Evolutionary conservation across 23 red algal genomes (phyloP).

Genomic region (Gracilaria domingensis): DNA sequence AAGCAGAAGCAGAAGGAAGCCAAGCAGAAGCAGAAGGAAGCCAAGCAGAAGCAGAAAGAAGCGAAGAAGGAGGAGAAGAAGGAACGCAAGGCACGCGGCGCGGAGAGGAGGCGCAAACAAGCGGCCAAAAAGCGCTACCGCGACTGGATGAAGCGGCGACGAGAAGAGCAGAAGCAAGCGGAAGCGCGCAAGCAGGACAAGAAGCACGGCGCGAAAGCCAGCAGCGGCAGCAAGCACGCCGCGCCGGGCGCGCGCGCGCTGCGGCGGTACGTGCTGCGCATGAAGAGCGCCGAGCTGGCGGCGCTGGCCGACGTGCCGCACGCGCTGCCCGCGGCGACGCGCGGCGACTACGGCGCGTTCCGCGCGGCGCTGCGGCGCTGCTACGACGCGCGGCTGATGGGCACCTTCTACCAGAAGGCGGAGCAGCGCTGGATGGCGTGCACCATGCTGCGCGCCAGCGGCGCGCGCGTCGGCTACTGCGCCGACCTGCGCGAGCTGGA

Average conservation of each 20-base stretch:
- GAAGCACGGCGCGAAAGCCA: neutral
- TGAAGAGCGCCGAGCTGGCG: neutral
- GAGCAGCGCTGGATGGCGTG: constrained; percentile 6
- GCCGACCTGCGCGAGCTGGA: constrained; percentile 2
- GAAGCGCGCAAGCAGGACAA: neutral
- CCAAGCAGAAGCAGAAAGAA: too few species aligned
- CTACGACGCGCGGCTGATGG: neutral
- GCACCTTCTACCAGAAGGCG: neutral
- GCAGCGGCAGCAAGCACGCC: neutral
- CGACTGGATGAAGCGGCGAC: neutral
- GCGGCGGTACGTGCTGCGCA: neutral
- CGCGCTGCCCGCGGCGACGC: neutral
- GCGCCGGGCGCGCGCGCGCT: neutral
- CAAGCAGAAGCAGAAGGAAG: too few species aligned
- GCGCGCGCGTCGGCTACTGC: constrained; percentile 15
- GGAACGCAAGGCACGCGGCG: neutral
- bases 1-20: too few species aligned
- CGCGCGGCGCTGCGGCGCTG: neutral
- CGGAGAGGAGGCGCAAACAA: neutral
- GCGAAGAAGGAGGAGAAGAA: neutral
- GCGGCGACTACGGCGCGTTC: neutral
- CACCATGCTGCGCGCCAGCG: constrained; percentile 2
- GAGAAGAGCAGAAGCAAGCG: neutral
- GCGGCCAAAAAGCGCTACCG: too few species aligned
- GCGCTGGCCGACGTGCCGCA: neutral